phyloP scores from a whole-genome alignment of 2,329 filamentous ascomycete species.

The Colletotrichum plurivorum region DNA sequence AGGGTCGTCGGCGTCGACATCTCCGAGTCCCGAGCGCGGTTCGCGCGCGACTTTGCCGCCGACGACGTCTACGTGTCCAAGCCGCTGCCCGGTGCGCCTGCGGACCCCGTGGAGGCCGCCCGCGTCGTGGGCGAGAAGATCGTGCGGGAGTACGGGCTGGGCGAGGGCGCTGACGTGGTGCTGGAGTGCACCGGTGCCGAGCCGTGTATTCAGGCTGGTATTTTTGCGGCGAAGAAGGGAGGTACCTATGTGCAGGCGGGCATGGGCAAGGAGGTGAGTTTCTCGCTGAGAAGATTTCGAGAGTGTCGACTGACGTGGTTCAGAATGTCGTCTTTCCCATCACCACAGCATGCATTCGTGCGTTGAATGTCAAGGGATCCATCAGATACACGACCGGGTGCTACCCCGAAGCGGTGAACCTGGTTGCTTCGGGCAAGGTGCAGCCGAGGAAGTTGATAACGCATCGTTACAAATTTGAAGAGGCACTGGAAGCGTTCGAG shows the following conservation, averaged over 20 bases:
- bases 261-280: constrained; percentile 58
- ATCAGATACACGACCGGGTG: constrained; percentile 84
- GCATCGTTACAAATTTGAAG: constrained; percentile 75
- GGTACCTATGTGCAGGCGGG: constrained; percentile 67
- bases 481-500: constrained; percentile 75
- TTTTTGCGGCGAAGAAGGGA: constrained; percentile 59
- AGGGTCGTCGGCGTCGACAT: constrained; percentile 64
- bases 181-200: constrained; percentile 52
- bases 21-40: constrained; percentile 54
- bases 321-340: constrained; percentile 71
- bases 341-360: constrained; percentile 78
- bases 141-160: constrained; percentile 53
- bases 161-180: constrained; percentile 63
- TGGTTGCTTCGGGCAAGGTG: constrained; percentile 65
- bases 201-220: constrained; percentile 62
- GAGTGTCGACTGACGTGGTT: neutral
- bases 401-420: constrained; percentile 69
- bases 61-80: constrained; percentile 58
- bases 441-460: constrained; percentile 72
- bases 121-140: constrained; percentile 65
- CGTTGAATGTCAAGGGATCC: constrained; percentile 82
- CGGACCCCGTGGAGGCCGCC: constrained; percentile 65
- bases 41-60: constrained; percentile 60
- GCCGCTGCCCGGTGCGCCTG: constrained; percentile 52
- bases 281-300: too few relatives aligned